phyloP scores from a whole-genome alignment of 495 filamentous ascomycete genomes.

The Cladorrhinum samala region DNA sequence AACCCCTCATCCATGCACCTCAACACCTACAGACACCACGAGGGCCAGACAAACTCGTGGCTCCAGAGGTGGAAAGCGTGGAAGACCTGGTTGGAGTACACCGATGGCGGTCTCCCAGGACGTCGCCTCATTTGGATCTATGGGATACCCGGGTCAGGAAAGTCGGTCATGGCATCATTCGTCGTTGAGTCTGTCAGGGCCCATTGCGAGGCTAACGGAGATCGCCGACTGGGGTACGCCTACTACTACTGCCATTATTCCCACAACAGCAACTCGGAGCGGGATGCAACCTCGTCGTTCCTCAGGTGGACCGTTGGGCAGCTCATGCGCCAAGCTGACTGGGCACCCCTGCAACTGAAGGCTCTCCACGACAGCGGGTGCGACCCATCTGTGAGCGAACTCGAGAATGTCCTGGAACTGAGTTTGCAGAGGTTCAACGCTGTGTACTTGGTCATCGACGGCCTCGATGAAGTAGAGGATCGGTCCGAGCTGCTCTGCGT shows the following conservation, averaged over 20 bases:
- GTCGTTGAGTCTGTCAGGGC: conserved; percentile 19
- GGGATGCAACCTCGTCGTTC: conserved; percentile 25
- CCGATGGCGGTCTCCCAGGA: neutral
- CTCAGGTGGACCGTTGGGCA: conserved; percentile 26
- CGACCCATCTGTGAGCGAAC: conserved; percentile 6
- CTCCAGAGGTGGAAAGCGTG: conserved; percentile 17
- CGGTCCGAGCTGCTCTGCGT: conserved; percentile 15
- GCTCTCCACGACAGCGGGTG: conserved; percentile 1
- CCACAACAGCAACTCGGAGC: conserved; percentile 12
- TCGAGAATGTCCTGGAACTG: conserved; percentile 7
- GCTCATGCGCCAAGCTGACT: conserved; percentile 23
- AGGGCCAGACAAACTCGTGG: conserved; percentile 20
- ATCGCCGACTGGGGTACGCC: conserved; percentile 5
- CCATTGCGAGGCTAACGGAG: conserved; percentile 13
- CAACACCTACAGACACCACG: conserved; percentile 12
- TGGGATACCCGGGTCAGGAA: conserved; percentile 39
- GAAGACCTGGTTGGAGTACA: conserved; percentile 14
- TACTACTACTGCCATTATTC: conserved; percentile 38
- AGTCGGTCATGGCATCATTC: conserved; percentile 34
- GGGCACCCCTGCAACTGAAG: conserved; percentile 17
- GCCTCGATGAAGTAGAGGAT: conserved; percentile 26
- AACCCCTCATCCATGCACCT: conserved; percentile 19
- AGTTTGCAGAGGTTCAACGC: conserved; percentile 1
- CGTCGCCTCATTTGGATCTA: conserved; percentile 30
- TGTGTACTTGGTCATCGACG: conserved; percentile 29